Base-by-base conservation (phyloP, 2,329 filamentous ascomycete species). In the Leptosphaerulina australis region DNA sequence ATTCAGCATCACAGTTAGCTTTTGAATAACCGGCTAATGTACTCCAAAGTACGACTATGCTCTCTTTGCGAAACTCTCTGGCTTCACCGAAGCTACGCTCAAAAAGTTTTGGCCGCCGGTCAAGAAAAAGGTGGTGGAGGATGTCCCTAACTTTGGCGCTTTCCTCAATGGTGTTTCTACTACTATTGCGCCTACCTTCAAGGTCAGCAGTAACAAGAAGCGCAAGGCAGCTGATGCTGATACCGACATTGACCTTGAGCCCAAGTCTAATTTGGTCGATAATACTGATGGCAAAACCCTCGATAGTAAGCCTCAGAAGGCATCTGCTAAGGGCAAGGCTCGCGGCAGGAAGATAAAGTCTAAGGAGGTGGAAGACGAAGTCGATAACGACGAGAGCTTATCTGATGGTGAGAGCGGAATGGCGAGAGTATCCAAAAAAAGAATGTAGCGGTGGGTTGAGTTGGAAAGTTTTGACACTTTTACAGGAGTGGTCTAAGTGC, bases 21-120 rank as follows among this genome's bases (percentile, higher is more conserved):
- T 22, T 11, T 22, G 10, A 18, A 22, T 3, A 2, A 5, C 2
- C 4, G 24, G 20, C 43, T 57, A 30, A 50, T 25, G n/a, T n/a
- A 28, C 1, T 5, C 3, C 2, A 14, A 30, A 70, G 67, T 67
- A 60, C 44, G 61, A 72, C 50, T 72, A 63, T 28, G 57, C 64
- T 0, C 18, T 66, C 10, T 67, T 72, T 60, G 62, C 62, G 0
- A 54, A 34, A 3, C 52, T 72, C 2, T 64, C 66, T 0, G 60
- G 62, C 33, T 66, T 69, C 54, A 71, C 68, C 0, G 51, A 51
- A 12, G 66, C 67, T 24, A 59, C 64, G 0, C 60, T 69, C 35
- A 67, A 68, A 59, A 72, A 72, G 61, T 64, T 70, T 33, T 68
- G 60, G 56, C 69, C 69, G 0, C 60, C 59, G 0, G 49, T 68